Evolutionary conservation across 2,329 filamentous ascomycete genomes (phyloP).

Genomic region (Neodidymelliopsis sp.): DNA sequence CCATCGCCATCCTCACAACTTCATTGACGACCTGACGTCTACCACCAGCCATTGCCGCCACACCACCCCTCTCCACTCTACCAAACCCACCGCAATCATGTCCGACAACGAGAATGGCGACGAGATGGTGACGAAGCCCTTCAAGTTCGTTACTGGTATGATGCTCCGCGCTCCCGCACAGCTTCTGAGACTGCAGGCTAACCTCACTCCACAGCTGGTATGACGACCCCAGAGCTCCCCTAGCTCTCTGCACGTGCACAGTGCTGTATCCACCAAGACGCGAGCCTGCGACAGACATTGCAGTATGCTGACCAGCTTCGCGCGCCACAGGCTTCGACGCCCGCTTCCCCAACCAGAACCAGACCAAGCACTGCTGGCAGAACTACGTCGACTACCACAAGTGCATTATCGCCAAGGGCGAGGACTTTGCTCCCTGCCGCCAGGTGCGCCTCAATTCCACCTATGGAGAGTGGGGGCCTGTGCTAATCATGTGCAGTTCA

Average conservation of each 20-base stretch:
- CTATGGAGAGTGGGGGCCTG: neutral
- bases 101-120: slow-evolving; percentile 69
- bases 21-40: slow-evolving; percentile 38
- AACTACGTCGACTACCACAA: slow-evolving; percentile 99
- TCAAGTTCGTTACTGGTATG: slow-evolving; percentile 99
- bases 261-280: neutral
- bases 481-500: slow-evolving; percentile 71
- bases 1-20: slow-evolving; percentile 41
- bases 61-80: slow-evolving; percentile 26
- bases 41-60: slow-evolving; percentile 43
- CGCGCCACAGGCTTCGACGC: slow-evolving; percentile 84
- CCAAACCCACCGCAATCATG: slow-evolving; percentile 73
- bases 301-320: slow-evolving; percentile 30
- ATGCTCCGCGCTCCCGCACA: slow-evolving; percentile 28
- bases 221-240: slow-evolving; percentile 29
- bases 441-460: slow-evolving; percentile 68
- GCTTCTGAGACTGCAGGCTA: slow-evolving; percentile 35
- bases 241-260: slow-evolving; percentile 13
- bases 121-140: slow-evolving; percentile 94
- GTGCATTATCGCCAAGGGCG: slow-evolving; percentile 97
- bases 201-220: slow-evolving; percentile 50
- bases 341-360: slow-evolving; percentile 98
- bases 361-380: slow-evolving; percentile 99
- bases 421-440: slow-evolving; percentile 96
- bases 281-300: slow-evolving; percentile 1